Base-by-base conservation (phyloP, 2,329 filamentous ascomycete species). In the Ceratocystis eucalypticola region DNA sequence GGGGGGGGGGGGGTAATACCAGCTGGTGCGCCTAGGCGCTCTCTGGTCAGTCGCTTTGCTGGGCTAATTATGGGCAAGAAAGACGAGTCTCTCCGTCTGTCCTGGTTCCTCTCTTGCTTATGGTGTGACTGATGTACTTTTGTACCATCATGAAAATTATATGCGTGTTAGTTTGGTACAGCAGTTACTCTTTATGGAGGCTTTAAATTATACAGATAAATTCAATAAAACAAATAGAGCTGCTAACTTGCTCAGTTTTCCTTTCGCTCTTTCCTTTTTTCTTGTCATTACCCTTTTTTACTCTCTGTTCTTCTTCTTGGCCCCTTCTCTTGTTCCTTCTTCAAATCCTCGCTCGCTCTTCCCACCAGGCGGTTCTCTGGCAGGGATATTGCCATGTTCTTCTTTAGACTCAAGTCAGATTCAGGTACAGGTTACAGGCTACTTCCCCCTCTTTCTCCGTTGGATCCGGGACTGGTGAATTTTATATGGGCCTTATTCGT, bases 331-430 rank as follows among this genome's bases (percentile, higher is more conserved):
- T 7, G 8, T n/a, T 22, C 59, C 15, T 25, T 15, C 59, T 20
- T 37, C 30, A 15, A 17, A 22, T 55, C 22, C 22, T 25, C 25
- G 8, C 10, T 15, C 8, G 8, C 20, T 15, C 20, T 28, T 25
- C 8, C 25, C 25, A 17, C 10, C 50, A 17, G 50, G 3, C 50
- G 25, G 12, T 55, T 28, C 50, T 22, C 22, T 22, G 20, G 50
- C 53, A 57, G 28, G 53, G 53, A 17, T 57, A n/a, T 57, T 57
- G 53, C 53, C 53, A 20, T 57, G 25, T 57, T 57, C 53, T 59
- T 59, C 55, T 59, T 59, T 59, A 59, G 55, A 37, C 55, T 59
- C 55, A 37, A 37, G 55, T 59, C 55, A 59, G 55, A 59, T 59
- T 59, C 55, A 59, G 55, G 55, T 59, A 33, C 28, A 59, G 22